These are phyloP conservation scores for Spatholobus suberectus DNA, from an alignment of 306 rosid genomes.

Conservation along the genomic window DNA sequence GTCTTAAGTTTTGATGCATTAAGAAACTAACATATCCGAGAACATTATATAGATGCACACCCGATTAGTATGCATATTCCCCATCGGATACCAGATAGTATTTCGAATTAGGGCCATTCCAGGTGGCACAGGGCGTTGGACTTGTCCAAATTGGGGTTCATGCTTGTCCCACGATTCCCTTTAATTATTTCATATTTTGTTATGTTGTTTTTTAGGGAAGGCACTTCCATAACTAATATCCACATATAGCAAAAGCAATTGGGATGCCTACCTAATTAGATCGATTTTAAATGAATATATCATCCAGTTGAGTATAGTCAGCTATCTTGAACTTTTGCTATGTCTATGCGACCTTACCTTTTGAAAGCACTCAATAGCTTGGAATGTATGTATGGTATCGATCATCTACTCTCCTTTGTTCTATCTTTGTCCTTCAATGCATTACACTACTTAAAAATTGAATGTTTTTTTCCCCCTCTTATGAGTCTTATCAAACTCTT, in stretches of 20 bases:
- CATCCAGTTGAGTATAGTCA: background rate
- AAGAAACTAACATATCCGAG: background rate
- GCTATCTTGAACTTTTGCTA: background rate
- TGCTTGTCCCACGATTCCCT: slow-evolving; percentile 11
- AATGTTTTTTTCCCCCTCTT: too few relatives aligned
- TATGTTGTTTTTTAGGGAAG: too few relatives aligned
- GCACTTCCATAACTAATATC: too few relatives aligned
- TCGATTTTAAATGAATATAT: background rate
- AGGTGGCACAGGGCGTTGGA: slow-evolving; percentile 21
- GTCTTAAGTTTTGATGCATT: too few relatives aligned
- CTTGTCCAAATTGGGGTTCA: background rate
- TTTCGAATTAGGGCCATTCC: slow-evolving; percentile 9
- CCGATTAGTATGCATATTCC: background rate
- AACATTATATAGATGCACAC: background rate
- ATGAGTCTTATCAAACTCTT: too few relatives aligned
- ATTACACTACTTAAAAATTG: too few relatives aligned
- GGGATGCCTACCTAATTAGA: background rate
- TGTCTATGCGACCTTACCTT: too few relatives aligned
- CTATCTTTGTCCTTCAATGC: too few relatives aligned
- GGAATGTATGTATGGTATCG: too few relatives aligned
- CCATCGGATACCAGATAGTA: background rate
- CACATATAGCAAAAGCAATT: background rate
- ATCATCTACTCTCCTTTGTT: too few relatives aligned
- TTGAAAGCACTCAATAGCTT: too few relatives aligned
- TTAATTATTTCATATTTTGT: too few relatives aligned